Percentiles rank a stretch among this genome's conserved stretches.
phyloP scores from a whole-genome alignment of 306 rosid genomes.

The Dryas drummondii region DNA sequence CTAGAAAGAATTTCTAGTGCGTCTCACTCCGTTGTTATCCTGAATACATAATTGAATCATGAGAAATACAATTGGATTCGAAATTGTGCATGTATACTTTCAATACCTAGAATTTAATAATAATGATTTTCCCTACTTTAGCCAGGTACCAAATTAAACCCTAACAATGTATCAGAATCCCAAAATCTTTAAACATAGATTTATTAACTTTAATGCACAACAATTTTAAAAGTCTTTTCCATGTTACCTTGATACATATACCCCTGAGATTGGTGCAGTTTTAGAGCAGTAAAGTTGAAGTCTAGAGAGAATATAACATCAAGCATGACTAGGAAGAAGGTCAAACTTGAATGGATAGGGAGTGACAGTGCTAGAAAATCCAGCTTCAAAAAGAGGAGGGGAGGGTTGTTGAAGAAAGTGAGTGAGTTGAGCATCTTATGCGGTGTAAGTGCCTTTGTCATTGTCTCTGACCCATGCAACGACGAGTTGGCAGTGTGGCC shows the following conservation, averaged over 20 bases:
- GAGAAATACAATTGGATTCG: no score
- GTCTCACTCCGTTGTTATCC: no score
- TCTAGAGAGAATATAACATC: background rate
- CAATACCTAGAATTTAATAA: no score
- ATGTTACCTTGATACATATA: background rate
- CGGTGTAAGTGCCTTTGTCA: slow-evolving; percentile 30
- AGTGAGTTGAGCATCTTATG: slow-evolving; percentile 38
- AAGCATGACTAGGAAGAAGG: slow-evolving; percentile 36
- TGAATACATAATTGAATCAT: no score
- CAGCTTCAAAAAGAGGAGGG: slow-evolving; percentile 33
- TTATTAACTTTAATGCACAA: background rate
- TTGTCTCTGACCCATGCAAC: slow-evolving; percentile 23
- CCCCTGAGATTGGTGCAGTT: background rate
- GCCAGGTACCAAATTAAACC: background rate
- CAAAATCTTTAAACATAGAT: background rate
- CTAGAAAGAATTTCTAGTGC: no score
- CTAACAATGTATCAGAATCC: background rate
- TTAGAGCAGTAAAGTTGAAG: background rate
- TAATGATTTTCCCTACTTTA: background rate
- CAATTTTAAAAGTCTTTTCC: background rate
- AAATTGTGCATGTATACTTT: no score
- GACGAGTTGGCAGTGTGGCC: slow-evolving; percentile 33
- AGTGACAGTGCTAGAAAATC: slow-evolving; percentile 35
- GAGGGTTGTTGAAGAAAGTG: slow-evolving; percentile 36
- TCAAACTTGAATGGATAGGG: slow-evolving; percentile 33